These are phyloP conservation scores for Rosa lucieae DNA, from an alignment of 306 rosid genomes.

Conservation along the genomic window DNA sequence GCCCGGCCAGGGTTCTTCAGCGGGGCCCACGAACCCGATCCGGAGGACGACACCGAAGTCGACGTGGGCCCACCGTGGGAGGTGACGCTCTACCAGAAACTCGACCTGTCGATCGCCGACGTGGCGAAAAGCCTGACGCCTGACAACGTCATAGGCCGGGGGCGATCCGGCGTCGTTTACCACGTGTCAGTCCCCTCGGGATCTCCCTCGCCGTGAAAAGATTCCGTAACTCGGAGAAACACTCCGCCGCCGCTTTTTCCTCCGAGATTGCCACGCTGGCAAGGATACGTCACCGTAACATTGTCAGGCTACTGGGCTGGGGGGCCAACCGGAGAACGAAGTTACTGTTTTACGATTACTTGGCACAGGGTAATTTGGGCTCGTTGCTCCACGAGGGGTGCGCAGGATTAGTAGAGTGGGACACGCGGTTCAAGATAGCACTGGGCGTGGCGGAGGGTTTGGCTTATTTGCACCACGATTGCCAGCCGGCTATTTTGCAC, in stretches of 20 bases:
- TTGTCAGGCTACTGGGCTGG: conserved; percentile 85
- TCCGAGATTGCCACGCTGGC: conserved; percentile 87
- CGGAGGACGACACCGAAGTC: conserved; percentile 45
- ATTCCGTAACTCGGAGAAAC: conserved; percentile 45
- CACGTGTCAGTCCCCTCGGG: conserved; percentile 49
- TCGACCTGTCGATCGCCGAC: conserved; percentile 73
- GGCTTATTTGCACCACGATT: conserved; percentile 87
- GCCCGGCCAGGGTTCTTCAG: conserved; percentile 17
- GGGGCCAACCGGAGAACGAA: conserved; percentile 72
- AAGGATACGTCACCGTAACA: conserved; percentile 82
- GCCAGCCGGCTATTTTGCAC: conserved; percentile 90
- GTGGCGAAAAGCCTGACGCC: conserved; percentile 59
- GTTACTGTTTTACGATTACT: conserved; percentile 64
- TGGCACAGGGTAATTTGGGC: conserved; percentile 67
- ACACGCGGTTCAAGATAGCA: conserved; percentile 83
- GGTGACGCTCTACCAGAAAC: conserved; percentile 85
- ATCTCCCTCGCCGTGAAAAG: conserved; percentile 62
- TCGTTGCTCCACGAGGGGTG: conserved; percentile 64
- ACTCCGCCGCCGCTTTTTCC: conserved; percentile 71
- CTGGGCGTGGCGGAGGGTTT: conserved; percentile 80
- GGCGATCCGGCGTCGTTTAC: conserved; percentile 86
- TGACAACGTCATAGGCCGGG: conserved; percentile 66
- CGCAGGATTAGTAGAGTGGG: conserved; percentile 79
- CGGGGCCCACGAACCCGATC: conserved; percentile 46
- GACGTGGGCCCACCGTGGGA: conserved; percentile 95